Evolutionary conservation across 2,329 filamentous ascomycete species (phyloP), one percentile per base, ranked within the genome.

Genomic region (Alternaria incomplexa): DNA sequence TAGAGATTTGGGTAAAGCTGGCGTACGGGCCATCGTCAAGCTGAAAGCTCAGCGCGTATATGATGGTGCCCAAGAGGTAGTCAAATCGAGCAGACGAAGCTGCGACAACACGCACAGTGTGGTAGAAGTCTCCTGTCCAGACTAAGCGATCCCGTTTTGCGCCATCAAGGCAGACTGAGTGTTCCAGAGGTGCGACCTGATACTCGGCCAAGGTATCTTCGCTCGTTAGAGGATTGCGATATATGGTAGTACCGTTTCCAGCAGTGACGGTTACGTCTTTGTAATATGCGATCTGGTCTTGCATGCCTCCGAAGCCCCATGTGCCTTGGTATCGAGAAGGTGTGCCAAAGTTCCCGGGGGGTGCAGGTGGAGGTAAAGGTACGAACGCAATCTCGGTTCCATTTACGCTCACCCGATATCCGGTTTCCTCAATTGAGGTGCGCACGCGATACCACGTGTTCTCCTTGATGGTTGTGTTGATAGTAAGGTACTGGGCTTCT

Each of bases 91-190:
- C 68, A 1, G 81, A 83, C 8, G 75, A 79, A 1, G 73, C 70
- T 0, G 69, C 73, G 11, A 83, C 68, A 17, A 83, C 75, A 11
- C 77, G 73, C 1, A 76, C 69, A 0, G 82, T 83, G 64, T 83
- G 81, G 44, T 79, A 79, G 56, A 82, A 82, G 60, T 83, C 81
- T 6, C 82, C 81, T 4, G 77, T 73, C 81, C 81, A 83, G 6
- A 82, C 73, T 1, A 82, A 70, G 0, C 81, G 73, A 61, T 84
- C 81, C 6, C 82, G 71, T 62, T 83, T 83, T 0, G 78, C 75
- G 3, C 81, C 80, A 60, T 83, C 81, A 1, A 83, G 68, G 47
- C 82, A 83, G 9, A 82, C 74, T 3, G 78, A 77, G 6, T 69
- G 66, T 2, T 72, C 61, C 23, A 83, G 80, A 1, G 67, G 63